Percentiles rank a stretch among this genome's conserved stretches.
Conservation (phyloP, 2,329 filamentous ascomycete species). For the Beauveria australis region DNA sequence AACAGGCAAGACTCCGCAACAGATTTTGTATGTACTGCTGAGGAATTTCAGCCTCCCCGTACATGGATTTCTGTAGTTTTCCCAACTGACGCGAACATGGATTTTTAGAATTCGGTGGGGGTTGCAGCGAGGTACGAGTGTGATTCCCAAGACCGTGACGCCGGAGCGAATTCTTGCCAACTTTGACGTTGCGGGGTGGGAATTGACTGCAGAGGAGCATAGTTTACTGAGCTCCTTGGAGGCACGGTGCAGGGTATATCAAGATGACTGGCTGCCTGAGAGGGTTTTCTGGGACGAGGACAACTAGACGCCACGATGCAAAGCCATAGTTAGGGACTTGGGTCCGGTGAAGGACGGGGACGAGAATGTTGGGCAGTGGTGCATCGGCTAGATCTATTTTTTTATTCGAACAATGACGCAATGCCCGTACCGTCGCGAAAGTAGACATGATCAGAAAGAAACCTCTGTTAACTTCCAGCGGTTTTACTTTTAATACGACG, state of each 20-base stretch:
- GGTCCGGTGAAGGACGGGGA: too few relatives aligned
- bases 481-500: too few relatives aligned
- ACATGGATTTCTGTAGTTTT: too few relatives aligned
- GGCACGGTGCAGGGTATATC: neutral
- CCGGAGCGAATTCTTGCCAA: neutral
- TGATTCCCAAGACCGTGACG: neutral
- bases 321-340: too few relatives aligned
- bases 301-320: neutral
- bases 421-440: too few relatives aligned
- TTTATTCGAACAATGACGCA: too few relatives aligned
- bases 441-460: too few relatives aligned
- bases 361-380: too few relatives aligned
- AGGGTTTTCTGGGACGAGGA: constrained; percentile 5
- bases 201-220: neutral
- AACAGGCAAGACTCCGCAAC: neutral
- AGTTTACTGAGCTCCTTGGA: neutral
- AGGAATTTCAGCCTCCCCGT: too few relatives aligned
- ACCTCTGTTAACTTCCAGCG: too few relatives aligned
- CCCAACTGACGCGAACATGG: neutral
- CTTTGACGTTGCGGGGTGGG: neutral
- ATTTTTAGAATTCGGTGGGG: constrained; percentile 1
- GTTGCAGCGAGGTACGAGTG: constrained; percentile 1
- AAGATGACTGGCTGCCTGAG: neutral
- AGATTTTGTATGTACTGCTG: neutral
- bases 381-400: too few relatives aligned